Evolutionary conservation across 2,329 filamentous ascomycete genomes (phyloP), one percentile per base, ranked within the genome.

Genomic region (Aspergillus luchuensis): DNA sequence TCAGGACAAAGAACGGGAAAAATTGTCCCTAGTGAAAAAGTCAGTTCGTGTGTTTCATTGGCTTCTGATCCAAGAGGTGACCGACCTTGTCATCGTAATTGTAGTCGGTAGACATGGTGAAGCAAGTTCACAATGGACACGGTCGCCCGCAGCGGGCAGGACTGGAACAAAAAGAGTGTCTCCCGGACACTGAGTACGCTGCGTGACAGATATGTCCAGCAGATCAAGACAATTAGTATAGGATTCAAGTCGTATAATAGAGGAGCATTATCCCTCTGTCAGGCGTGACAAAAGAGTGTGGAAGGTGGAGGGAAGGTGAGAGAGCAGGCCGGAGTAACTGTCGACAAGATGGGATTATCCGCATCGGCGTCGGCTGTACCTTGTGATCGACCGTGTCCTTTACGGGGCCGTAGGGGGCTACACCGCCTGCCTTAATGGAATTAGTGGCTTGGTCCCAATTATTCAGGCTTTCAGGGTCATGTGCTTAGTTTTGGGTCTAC

Each of bases 1-100:
- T 97, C 75, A 97, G 88, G 80, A 98, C 89, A 83, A 99, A 99
- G 86, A 96, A 97, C 69, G 96, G 95, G 84, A 97, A 99, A 83
- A 97, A 97, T 86, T 97, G 91, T 71, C 92, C 93, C 87, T 95
- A 6, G 62, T 11, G 13, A 21, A 52, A 57, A 39, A 5, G 48
- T 17, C 57, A 56, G 63, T 23, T 59, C 10, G 5, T 47, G 41
- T n/a, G 10, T 6, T n/a, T 28, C 25, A 15, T 5, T 10, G 5
- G 17, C 15, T 38, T 33, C n/a, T 4, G 7, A 36, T 30, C 11
- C 1, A n/a, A 23, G 2, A n/a, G 19, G 54, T 19, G 5, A 23
- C 58, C 10, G 66, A 90, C 89, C 87, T 95, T 88, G 76, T 97
- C 91, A 85, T 99, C 95, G 82, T 99, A 99, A 72, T 91, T 96